These are phyloP conservation scores for Orbilia oligospora DNA, from an alignment of 2,329 filamentous ascomycete genomes.

Conservation along the genomic window DNA sequence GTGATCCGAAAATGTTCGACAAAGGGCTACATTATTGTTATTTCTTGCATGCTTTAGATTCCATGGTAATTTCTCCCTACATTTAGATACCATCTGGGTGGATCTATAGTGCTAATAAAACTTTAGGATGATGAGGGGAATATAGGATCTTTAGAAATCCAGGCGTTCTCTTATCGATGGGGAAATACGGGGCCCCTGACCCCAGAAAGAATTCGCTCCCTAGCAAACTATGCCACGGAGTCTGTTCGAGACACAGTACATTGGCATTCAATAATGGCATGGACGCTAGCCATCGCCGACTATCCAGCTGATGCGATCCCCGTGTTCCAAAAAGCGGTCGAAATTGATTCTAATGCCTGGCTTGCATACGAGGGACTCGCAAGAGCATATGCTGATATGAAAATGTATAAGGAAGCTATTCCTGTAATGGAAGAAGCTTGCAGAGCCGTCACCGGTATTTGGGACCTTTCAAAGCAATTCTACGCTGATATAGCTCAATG, in stretches of 20 bases:
- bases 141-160: neutral
- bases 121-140: conserved; percentile 6
- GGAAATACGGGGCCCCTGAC: neutral
- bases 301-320: neutral
- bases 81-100: neutral
- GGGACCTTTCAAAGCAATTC: neutral
- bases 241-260: neutral
- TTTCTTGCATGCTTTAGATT: conserved; percentile 8
- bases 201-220: neutral
- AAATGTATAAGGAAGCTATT: conserved; percentile 14
- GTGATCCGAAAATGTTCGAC: neutral
- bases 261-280: neutral
- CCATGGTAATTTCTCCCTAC: neutral
- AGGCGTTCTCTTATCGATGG: conserved; percentile 12
- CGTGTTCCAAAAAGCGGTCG: neutral
- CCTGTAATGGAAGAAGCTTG: conserved; percentile 8
- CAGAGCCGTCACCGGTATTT: neutral
- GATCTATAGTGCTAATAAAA: neutral
- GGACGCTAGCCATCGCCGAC: neutral
- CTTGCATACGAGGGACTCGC: conserved; percentile 3
- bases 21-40: conserved; percentile 8
- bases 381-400: neutral
- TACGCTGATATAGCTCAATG: conserved; percentile 11
- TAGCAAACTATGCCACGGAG: conserved; percentile 2
- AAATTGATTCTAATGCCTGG: conserved; percentile 1